Conservation (phyloP, 2,329 filamentous ascomycete genomes). For the Alternaria longipes region DNA sequence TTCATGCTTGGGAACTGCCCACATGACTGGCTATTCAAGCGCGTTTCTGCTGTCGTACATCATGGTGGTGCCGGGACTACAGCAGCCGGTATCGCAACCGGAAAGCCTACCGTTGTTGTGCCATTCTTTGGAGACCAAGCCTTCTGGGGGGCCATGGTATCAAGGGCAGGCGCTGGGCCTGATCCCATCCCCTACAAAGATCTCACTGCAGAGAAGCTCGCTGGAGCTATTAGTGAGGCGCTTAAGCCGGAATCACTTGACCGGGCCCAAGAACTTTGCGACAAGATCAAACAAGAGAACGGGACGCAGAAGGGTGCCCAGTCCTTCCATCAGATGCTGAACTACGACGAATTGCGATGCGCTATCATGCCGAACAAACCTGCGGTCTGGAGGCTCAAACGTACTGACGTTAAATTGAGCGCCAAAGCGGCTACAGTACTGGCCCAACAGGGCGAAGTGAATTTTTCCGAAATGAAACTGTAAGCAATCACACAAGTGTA, state of each 20-base stretch:
- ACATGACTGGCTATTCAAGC: conserved; percentile 88
- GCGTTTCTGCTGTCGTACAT: conserved; percentile 83
- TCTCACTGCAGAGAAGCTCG: conserved; percentile 51
- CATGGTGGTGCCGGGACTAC: conserved; percentile 90
- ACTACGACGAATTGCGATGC: conserved; percentile 50
- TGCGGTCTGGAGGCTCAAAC: conserved; percentile 52
- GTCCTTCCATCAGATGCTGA: conserved; percentile 51
- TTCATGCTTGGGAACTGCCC: conserved; percentile 87
- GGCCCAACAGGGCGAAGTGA: conserved; percentile 48
- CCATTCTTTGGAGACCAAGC: conserved; percentile 71
- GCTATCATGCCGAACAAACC: conserved; percentile 42
- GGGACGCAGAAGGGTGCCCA: conserved; percentile 50
- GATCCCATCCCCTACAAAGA: conserved; percentile 53
- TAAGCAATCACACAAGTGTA: conserved; percentile 27
- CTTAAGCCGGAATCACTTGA: conserved; percentile 50
- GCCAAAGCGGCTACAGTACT: conserved; percentile 51
- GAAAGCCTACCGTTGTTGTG: conserved; percentile 81
- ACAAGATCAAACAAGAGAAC: conserved; percentile 51
- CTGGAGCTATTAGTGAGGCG: conserved; percentile 50
- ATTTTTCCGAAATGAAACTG: conserved; percentile 51
- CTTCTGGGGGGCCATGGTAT: conserved; percentile 55
- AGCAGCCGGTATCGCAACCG: conserved; percentile 82
- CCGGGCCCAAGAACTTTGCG: conserved; percentile 47
- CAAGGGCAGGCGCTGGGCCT: conserved; percentile 53
- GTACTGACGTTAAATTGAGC: conserved; percentile 49